A percentile compares a stretch with the other conserved stretches of the same genome.
Conservation (phyloP, 176 grass and related monocot species). For the Leersia perrieri region DNA sequence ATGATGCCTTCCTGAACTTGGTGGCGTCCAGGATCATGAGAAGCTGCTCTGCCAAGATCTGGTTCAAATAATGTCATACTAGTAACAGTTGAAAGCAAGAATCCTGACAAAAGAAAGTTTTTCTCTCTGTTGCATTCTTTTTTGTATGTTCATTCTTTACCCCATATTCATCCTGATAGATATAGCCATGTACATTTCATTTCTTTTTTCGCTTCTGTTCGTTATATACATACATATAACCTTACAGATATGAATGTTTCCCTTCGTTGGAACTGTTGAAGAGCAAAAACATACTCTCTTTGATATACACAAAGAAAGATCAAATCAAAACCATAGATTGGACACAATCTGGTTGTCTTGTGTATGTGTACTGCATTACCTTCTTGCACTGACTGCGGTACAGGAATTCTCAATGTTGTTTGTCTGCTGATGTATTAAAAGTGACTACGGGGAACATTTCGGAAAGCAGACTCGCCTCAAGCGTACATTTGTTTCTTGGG, state of each 20-base stretch:
- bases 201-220: slow-evolving; percentile 7
- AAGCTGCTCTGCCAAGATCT: slow-evolving; percentile 57
- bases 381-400: not conserved
- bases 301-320: slow-evolving; percentile 32
- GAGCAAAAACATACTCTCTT: slow-evolving; percentile 25
- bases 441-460: too few relatives aligned
- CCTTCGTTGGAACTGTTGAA: slow-evolving; percentile 26
- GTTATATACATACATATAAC: slow-evolving; percentile 42
- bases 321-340: slow-evolving; percentile 26
- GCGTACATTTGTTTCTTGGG: too few relatives aligned
- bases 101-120: slow-evolving; percentile 44
- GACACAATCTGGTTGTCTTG: not conserved
- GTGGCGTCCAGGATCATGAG: slow-evolving; percentile 53
- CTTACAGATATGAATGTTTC: slow-evolving; percentile 41
- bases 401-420: not conserved
- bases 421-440: too few relatives aligned
- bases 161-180: slow-evolving; percentile 44
- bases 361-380: too few relatives aligned
- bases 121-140: slow-evolving; percentile 56
- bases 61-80: slow-evolving; percentile 49
- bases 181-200: slow-evolving; percentile 50
- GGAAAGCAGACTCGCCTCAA: too few relatives aligned
- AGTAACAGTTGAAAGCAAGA: slow-evolving; percentile 63
- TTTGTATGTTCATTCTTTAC: slow-evolving; percentile 36
- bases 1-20: slow-evolving; percentile 62